These are phyloP conservation scores for Mycosphaerella arachidis DNA, from an alignment of 2,329 filamentous ascomycete species.

Conservation along the genomic window DNA sequence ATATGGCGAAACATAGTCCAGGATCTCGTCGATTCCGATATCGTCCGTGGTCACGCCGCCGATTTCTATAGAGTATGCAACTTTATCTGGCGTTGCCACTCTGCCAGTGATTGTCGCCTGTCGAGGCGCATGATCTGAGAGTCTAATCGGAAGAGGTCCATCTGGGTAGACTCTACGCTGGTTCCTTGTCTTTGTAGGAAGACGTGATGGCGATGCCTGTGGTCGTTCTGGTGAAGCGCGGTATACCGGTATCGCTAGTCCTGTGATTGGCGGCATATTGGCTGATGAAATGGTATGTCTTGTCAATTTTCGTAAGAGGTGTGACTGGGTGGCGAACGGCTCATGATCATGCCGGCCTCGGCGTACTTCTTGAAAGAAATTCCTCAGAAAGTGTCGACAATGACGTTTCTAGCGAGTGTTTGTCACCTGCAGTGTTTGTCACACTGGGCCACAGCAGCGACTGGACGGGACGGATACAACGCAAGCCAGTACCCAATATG, in stretches of 20 bases:
- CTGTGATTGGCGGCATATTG: not conserved
- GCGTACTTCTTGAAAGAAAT: too few species aligned
- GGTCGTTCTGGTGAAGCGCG: not conserved
- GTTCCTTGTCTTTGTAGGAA: not conserved
- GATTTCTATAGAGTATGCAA: conserved; percentile 28
- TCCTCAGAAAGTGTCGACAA: too few species aligned
- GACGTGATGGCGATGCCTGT: not conserved
- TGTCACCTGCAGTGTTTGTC: too few species aligned
- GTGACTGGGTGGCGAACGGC: too few species aligned
- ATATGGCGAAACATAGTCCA: conserved; percentile 33
- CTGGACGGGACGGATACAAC: too few species aligned
- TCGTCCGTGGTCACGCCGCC: conserved; percentile 24
- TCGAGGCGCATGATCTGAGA: conserved; percentile 25
- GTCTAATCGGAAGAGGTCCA: conserved; percentile 23
- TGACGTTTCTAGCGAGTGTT: too few species aligned
- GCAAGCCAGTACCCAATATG: too few species aligned
- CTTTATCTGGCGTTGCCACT: conserved; percentile 14
- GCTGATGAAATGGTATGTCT: not conserved
- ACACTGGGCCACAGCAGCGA: too few species aligned
- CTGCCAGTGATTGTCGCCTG: conserved; percentile 28
- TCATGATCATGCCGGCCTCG: too few species aligned
- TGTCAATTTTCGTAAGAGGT: not conserved
- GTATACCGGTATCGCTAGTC: not conserved
- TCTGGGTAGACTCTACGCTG: conserved; percentile 13
- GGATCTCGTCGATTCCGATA: conserved; percentile 29